Base-by-base conservation (phyloP, 768 basidiomycete species). In the Sutorius australiensis region DNA sequence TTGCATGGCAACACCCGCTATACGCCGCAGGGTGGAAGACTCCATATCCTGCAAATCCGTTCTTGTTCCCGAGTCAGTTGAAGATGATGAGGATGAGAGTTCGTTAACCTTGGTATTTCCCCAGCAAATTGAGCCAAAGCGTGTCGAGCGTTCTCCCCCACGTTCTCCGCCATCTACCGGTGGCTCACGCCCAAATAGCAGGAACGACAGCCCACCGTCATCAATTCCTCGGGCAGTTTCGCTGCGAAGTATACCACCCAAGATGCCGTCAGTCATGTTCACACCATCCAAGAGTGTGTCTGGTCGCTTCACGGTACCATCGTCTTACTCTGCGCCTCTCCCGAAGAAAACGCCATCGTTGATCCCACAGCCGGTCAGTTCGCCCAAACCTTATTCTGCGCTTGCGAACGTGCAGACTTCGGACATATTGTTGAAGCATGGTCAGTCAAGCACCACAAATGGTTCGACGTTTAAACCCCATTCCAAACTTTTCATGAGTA, bases 381-480 rank as follows among this genome's bases (percentile, higher is more conserved):
- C 79, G 1, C 77, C 80, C 17, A 64, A 69, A 33, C 28, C 37
- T 13, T 47, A 34, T 17, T 37, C 58, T 58, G 33, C 60, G 50
- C 54, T 64, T 57, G 58, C 62, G 61, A 61, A 77, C 70, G 63
- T 61, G 53, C 79, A 74, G 48, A 75, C 71, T 60, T 70, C 75
- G 47, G 58, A 70, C 53, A 67, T 57, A 56, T 58, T 55, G 37
- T 53, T 52, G 62, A 63, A 54, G 54, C 56, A 60, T 44, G 55
- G 51, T 54, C 58, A 53, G 67, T 63, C 54, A 59, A 51, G 57
- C 61, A 51, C 44, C 36, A 49, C 72, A 78, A 80, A 83, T 77
- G 82, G 83, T 83, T 84, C 81, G 81, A 73, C 73, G 56, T 75
- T 72, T 77, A 76, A 76, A 67, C 77, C 80, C 73, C 75, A 73